Conservation (phyloP, 1,139 yeast genomes). For the Hemisphaericaspora xylofermentans region DNA sequence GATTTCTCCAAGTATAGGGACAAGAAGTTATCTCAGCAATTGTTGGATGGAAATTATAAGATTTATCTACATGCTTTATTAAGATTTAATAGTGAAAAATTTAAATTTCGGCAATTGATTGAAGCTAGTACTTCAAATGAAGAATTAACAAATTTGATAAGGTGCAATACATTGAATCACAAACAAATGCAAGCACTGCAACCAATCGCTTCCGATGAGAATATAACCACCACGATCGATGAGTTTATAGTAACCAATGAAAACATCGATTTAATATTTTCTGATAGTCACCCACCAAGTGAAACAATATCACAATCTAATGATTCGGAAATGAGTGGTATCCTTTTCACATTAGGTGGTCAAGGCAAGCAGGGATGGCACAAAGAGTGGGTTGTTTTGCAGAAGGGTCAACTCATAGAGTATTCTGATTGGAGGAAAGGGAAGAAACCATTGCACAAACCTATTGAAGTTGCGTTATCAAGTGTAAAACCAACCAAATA, state of each 20-base stretch:
- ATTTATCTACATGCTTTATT: slow-evolving; percentile 36
- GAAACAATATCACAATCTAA: slow-evolving; percentile 12
- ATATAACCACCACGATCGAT: slow-evolving; percentile 16
- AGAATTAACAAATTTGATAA: slow-evolving; percentile 37
- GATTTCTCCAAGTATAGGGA: slow-evolving; percentile 23
- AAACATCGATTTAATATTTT: slow-evolving; percentile 35
- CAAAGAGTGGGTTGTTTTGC: slow-evolving; percentile 82
- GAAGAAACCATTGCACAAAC: slow-evolving; percentile 58
- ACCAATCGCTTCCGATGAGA: slow-evolving; percentile 2
- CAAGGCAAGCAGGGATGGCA: slow-evolving; percentile 85
- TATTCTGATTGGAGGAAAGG: slow-evolving; percentile 84
- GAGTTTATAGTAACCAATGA: slow-evolving; percentile 25
- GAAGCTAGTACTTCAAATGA: slow-evolving; percentile 43
- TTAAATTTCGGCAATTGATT: slow-evolving; percentile 43
- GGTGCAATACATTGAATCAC: slow-evolving; percentile 29
- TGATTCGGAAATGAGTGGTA: slow-evolving; percentile 46
- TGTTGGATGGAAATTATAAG: slow-evolving; percentile 29
- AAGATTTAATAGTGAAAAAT: slow-evolving; percentile 44
- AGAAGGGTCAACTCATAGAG: slow-evolving; percentile 66
- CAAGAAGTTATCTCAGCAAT: slow-evolving; percentile 21
- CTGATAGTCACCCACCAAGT: slow-evolving; percentile 13
- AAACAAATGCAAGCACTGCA: neutral
- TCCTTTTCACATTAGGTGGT: slow-evolving; percentile 68
- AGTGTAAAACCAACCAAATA: slow-evolving; percentile 55
- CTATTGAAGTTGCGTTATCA: slow-evolving; percentile 73